phyloP scores from a whole-genome alignment of 2,329 filamentous ascomycete genomes.

The Epichloe amarillans region DNA sequence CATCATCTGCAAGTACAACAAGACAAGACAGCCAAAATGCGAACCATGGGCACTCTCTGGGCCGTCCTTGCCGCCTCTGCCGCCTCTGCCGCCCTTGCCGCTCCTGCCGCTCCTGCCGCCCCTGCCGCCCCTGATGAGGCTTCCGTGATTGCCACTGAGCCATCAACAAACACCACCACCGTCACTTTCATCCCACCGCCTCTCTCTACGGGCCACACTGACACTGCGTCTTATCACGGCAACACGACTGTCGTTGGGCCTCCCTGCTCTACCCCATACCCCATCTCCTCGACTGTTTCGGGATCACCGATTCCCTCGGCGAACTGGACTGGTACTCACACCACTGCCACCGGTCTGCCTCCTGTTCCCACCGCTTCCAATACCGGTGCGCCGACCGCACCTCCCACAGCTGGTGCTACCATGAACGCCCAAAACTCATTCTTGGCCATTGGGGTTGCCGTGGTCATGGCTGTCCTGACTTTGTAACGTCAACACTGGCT shows the following conservation, averaged over 20 bases:
- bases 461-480: conserved; percentile 5
- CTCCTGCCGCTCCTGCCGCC: neutral
- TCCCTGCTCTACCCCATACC: neutral
- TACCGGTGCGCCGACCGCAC: neutral
- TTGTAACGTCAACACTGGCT: neutral
- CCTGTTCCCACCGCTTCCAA: neutral
- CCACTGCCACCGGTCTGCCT: neutral
- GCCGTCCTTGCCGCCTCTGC: conserved; percentile 1
- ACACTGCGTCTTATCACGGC: neutral
- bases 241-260: neutral
- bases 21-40: conserved; percentile 9
- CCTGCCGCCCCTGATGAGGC: neutral
- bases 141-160: neutral
- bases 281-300: neutral
- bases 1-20: neutral
- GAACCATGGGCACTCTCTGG: conserved; percentile 7
- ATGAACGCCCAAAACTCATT: conserved; percentile 4
- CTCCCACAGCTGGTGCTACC: conserved; percentile 2
- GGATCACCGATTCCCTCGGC: neutral
- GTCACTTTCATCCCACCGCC: neutral
- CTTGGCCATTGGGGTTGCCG: conserved; percentile 6
- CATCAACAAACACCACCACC: neutral
- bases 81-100: neutral
- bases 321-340: conserved; percentile 1
- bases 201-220: neutral